phyloP scores from a whole-genome alignment of 106 monocot species.

The Dioscorea alata region DNA sequence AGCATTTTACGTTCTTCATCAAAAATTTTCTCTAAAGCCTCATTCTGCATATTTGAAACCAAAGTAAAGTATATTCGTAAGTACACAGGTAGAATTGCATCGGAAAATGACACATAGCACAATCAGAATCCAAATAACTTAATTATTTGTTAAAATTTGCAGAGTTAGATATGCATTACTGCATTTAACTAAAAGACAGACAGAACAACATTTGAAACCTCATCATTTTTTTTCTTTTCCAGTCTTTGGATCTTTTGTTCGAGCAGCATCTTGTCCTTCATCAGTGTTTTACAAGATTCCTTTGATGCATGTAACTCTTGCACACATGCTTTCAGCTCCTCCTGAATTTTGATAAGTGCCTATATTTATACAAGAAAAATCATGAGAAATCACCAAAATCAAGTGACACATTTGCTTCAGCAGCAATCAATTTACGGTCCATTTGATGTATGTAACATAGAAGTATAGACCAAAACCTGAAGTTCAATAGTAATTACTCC shows the following conservation, averaged over 20 bases:
- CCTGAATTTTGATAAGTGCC: conserved; percentile 54
- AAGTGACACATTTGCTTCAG: too few relatives aligned
- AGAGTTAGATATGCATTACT: neutral
- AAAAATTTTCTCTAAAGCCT: conserved; percentile 39
- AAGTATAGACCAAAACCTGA: too few relatives aligned
- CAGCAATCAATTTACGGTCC: too few relatives aligned
- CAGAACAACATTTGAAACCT: conserved; percentile 29
- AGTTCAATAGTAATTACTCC: too few relatives aligned
- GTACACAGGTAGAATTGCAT: neutral
- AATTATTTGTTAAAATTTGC: neutral
- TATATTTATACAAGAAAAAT: conserved; percentile 14
- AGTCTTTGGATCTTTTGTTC: conserved; percentile 74
- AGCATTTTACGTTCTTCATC: conserved; percentile 52
- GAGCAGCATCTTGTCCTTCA: conserved; percentile 64
- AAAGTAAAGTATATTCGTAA: neutral
- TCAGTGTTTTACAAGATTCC: conserved; percentile 44
- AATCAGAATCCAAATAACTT: neutral
- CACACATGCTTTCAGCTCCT: conserved; percentile 40
- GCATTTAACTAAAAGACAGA: neutral
- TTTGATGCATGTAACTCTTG: conserved; percentile 61
- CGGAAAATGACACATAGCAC: neutral
- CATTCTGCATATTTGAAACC: conserved; percentile 30
- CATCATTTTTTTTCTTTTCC: conserved; percentile 74
- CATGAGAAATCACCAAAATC: neutral
- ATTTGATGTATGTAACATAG: too few relatives aligned